Base-by-base conservation (phyloP, 176 grass and related monocot genomes). In the Canna indica region DNA sequence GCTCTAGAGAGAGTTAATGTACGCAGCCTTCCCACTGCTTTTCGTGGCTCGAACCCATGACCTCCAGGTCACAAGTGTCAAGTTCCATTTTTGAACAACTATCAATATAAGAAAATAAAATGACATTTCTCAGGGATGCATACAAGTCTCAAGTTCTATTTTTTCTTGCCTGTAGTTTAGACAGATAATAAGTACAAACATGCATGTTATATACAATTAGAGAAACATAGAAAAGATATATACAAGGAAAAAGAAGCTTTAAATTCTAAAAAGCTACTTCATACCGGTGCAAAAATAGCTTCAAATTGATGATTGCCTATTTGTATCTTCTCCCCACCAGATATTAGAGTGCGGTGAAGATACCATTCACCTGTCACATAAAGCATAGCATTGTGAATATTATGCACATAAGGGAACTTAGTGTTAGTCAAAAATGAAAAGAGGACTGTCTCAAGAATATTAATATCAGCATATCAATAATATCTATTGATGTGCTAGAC, bases 211-310 rank as follows among this genome's bases (percentile, higher is more conserved):
- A 38, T 36, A 66, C 18, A 24, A 20, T 6, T 39, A 66, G 13
- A 34, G 2, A 65, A 66, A 24, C 35, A 66, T 16, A 66, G 17
- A 66, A n/a, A n/a, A n/a, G n/a, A n/a, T n/a, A n/a, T n/a, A 7
- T 39, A 20, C 9, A n/a, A 24, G 17, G n/a, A 25, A 20, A 66
- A 66, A 38, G 17, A 66, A 30, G 22, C 63, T 66, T 63, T 75
- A 39, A 83, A 59, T 54, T 69, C 12, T 59, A 12, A 22, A 63
- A 81, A 53, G 72, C 38, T 64, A 10, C 61, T 52, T 57, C 86
- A 80, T 93, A 99, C 94, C 79, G 86, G 89, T 44, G 94, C 89
- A 75, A 76, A 90, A 79, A 90, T 26, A 83, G 90, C 84, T 83
- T 85, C 65, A 15, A 99, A 78, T 80, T 81, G 76, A 75, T 93